phyloP scores from a whole-genome alignment of 441 rosid species.

The Erysimum cheiri region DNA sequence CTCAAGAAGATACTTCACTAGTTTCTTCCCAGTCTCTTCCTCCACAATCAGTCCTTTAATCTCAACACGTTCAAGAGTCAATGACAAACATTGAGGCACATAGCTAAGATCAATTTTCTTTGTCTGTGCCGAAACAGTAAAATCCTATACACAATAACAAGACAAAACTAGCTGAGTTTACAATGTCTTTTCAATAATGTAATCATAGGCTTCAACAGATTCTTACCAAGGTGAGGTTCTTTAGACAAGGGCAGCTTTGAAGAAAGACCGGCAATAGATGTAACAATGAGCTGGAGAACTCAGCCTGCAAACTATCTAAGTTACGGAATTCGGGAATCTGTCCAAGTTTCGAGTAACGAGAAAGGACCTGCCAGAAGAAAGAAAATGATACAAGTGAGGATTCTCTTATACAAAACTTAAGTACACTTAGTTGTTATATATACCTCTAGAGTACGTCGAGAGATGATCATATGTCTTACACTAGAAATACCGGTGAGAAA shows the following conservation, averaged over 20 bases:
- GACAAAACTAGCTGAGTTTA: not conserved
- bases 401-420: not conserved
- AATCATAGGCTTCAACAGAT: not conserved
- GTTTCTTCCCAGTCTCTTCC: not conserved
- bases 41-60: not conserved
- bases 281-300: not conserved
- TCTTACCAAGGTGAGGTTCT: constrained; percentile 19
- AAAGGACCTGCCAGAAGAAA: constrained; percentile 9
- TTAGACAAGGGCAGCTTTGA: constrained; percentile 22
- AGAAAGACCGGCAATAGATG: not conserved
- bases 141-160: not conserved
- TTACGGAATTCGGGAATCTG: not conserved
- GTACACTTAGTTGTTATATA: not conserved
- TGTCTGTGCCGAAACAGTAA: not conserved
- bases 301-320: constrained; percentile 19
- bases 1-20: constrained; percentile 23
- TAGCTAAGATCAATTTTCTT: not conserved
- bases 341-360: not conserved
- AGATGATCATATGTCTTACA: constrained; percentile 27
- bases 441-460: constrained; percentile 14
- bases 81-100: constrained; percentile 16
- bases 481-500: not conserved
- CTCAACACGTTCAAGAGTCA: constrained; percentile 28
- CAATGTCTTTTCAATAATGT: not conserved
- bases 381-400: not conserved